Evolutionary conservation across 108 stramenopile genomes (phyloP).

Genomic region (Cylindrotheca closterium): DNA sequence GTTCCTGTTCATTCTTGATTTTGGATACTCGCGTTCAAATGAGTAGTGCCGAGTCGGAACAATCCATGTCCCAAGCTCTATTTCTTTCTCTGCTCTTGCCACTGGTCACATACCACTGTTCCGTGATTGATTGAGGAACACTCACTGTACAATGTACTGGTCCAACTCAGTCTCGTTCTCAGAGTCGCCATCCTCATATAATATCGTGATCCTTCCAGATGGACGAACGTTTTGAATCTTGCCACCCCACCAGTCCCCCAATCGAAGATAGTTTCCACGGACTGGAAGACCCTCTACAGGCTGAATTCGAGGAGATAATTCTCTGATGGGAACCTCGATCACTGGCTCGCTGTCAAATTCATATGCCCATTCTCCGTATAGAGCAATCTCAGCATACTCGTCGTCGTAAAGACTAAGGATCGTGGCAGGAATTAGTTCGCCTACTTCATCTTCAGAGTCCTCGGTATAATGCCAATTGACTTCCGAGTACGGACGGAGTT

Average conservation of each 20-base stretch:
- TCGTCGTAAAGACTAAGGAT: slow-evolving; percentile 4
- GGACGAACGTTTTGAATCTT: slow-evolving; percentile 19
- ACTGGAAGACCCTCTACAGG: slow-evolving; percentile 23
- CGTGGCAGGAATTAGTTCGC: slow-evolving; percentile 1
- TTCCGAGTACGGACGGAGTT: neutral
- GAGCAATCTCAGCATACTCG: slow-evolving; percentile 20
- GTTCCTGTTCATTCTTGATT: too few species aligned
- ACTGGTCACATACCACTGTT: too few species aligned
- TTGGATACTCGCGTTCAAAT: too few species aligned
- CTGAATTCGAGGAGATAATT: slow-evolving; percentile 1
- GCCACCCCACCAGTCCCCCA: slow-evolving; percentile 18
- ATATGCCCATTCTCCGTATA: slow-evolving; percentile 19
- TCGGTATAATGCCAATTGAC: neutral
- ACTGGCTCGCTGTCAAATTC: neutral
- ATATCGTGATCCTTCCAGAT: slow-evolving; percentile 22
- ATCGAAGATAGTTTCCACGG: slow-evolving; percentile 4
- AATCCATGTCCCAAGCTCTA: too few species aligned
- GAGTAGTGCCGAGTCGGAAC: too few species aligned
- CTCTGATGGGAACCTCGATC: neutral
- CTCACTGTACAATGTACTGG: too few species aligned
- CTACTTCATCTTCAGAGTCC: neutral
- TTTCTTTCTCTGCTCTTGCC: too few species aligned
- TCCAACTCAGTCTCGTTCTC: slow-evolving; percentile 15
- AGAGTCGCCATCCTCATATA: slow-evolving; percentile 25
- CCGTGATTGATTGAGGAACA: too few species aligned